Evolutionary conservation across 2,329 filamentous ascomycete species (phyloP).

Genomic region (Mollisia scopiformis): DNA sequence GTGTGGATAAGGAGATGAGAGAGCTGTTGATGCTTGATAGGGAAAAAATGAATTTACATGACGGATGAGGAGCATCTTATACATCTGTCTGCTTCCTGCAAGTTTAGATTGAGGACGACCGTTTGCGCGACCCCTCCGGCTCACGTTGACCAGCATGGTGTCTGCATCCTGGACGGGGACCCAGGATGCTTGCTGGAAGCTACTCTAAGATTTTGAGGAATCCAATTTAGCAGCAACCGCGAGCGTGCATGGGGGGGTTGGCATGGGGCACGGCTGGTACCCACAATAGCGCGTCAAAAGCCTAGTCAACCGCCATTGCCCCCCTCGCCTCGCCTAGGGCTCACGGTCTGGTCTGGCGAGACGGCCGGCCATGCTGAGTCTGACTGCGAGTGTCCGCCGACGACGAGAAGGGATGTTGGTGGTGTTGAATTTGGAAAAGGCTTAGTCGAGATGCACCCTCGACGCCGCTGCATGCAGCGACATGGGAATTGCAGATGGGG

Average conservation of each 20-base stretch:
- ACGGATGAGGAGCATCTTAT: slow-evolving; percentile 2
- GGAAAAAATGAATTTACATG: background rate
- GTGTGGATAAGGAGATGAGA: background rate
- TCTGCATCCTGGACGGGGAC: background rate
- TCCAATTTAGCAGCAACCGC: background rate
- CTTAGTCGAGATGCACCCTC: background rate
- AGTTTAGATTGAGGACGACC: background rate
- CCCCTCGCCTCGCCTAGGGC: too few relatives aligned
- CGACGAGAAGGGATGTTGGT: background rate
- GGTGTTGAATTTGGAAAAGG: background rate
- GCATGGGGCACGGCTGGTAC: too few relatives aligned
- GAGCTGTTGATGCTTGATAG: background rate
- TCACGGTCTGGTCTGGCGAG: background rate
- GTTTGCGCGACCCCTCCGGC: background rate
- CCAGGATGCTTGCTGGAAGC: too few relatives aligned
- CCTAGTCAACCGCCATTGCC: too few relatives aligned
- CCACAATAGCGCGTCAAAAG: too few relatives aligned
- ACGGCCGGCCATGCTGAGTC: background rate
- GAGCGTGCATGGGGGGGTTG: background rate
- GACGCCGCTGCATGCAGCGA: background rate
- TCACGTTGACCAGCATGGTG: background rate
- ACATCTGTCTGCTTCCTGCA: background rate
- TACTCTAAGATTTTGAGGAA: too few relatives aligned
- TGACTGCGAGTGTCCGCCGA: background rate
- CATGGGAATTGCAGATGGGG: too few relatives aligned